Base-by-base conservation (phyloP, 371 early-diverging fungal genomes). In the Saksenaea vasiformis region DNA sequence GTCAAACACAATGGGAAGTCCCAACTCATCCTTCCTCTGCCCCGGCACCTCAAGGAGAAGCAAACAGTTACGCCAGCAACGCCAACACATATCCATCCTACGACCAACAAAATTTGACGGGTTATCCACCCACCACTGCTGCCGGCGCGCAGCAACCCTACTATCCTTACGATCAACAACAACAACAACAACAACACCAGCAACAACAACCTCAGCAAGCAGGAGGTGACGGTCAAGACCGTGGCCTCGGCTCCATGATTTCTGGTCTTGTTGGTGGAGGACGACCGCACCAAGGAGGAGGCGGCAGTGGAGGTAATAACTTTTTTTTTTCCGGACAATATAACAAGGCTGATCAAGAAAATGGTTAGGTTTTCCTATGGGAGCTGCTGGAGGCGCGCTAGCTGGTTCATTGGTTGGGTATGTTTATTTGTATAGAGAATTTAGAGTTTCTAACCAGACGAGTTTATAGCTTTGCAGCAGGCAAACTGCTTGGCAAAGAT, bases 1-100 rank as follows among this genome's bases (percentile, higher is more conserved):
- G 80, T 13, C 61, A 36, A 51, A 71, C 80, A 7, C 77, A 79
- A 56, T 79, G 80, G 80, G 80, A 79, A 43, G 5, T 69, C 1
- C 80, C 80, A 22, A 53, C 43, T 17, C 56, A 47, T 24, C 51
- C 35, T 47, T 22, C 31, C 15, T 31, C 39, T 43, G 22, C 31
- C 26, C 2, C 54, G 15, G 26, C 56, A 34, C 54, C 60, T 3
- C 28, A 11, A 10, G 74, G 76, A 24, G 73, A 76, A 69, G 65
- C 77, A 19, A 54, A 24, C 14, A 68, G 68, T 51, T 70, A 74
- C 35, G 56, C 60, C 4, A 15, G 58, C 3, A 51, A 58, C 17
- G 64, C 66, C 22, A 47, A 47, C 24, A 4, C 59, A n/a, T 44
- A 47, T 61, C 39, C 62, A 22, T 28, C 60, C 9, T 61, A 47